Evolutionary conservation across 495 filamentous ascomycete species (phyloP), one percentile per base, ranked within the genome.

Genomic region (Entonaema liquescens): DNA sequence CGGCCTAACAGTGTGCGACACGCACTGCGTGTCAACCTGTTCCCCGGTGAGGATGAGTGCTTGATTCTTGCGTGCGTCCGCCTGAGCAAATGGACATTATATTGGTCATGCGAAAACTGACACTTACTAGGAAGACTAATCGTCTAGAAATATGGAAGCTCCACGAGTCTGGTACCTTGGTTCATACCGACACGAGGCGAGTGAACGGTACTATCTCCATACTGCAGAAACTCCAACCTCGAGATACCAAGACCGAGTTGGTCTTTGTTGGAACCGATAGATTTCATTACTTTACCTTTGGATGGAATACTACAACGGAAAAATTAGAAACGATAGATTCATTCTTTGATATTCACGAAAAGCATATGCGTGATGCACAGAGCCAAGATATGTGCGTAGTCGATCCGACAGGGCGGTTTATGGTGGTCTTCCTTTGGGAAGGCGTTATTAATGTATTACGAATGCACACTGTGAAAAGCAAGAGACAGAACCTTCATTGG

Each of bases 231-330:
- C 83, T 99, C 19, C 89, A 87, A 0, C 95, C 94, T 12, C 85
- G 86, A 19, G 85, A 90, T 72, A 87, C 92, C 17, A 75, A 82
- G 5, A 94, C 90, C 8, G 94, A 98, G 70, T 89, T 98, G 71
- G 88, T 99, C 70, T 97, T 99, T 76, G 85, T 99, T 67, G 95
- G 92, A 33, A 98, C 95, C 11, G 91, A 97, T 74, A 89, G 92
- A 59, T 92, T 90, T 72, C 89, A 91, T 64, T 98, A 97, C 79
- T 97, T 97, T 76, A 95, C 93, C 5, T 79, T 97, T 15, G 88
- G 84, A 0, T 99, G 95, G 95, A 90, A 97, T 79, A 65, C 83
- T 12, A 73, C 85, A 8, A 84, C 77, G n/a, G 81, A 82, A 23
- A 82, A 85, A 65, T 79, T 97, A 1, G 85, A 86, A 29, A 96